Base-by-base conservation (phyloP, 1,139 yeast species). In the Hyphopichia burtonii region DNA sequence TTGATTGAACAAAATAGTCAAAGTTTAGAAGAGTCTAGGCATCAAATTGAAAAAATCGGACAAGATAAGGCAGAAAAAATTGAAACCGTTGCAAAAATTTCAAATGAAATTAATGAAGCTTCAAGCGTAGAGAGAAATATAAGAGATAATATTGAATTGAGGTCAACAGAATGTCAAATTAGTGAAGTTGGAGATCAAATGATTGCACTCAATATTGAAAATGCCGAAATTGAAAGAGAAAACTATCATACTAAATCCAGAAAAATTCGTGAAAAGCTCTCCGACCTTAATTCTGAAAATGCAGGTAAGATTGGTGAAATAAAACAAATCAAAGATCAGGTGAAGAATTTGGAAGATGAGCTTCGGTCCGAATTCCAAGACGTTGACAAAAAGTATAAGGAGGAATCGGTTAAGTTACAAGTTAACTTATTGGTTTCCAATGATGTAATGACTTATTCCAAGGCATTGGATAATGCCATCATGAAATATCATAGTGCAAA, bases 401-500 rank as follows among this genome's bases (percentile, higher is more conserved):
- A 76, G 44, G 94, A 88, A 49, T 82, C 89, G 77, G 80, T 90
- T 22, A 81, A 81, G 53, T 68, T 90, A 32, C 93, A 88, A 52
- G 85, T 96, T 0, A 85, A 85, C 45, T 62, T 83, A 30, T 76
- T 88, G 38, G 86, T 89, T n/a, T 83, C 88, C 8, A 89, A 86
- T 44, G 99, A 94, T 64, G 70, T 94, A 39, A 84, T 76, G 17
- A 85, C 86, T 1, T 90, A 90, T 56, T 79, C 90, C 11, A 87
- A 83, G 52, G 96, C 96, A 0, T 71, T 94, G 39, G 99, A 94
- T 55, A 81, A 81, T 51, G 96, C 98, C 0, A 91, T 94, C 40
- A 91, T 94, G 96, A 83, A 84, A 54, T 93, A 82, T 57, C 99
- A 94, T 59, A 78, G 89, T 44, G 69, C 86, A 46, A 94, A 94